Evolutionary conservation across 495 filamentous ascomycete genomes (phyloP), one percentile per base, ranked within the genome.

Genomic region (Penicillium ochrochloron): DNA sequence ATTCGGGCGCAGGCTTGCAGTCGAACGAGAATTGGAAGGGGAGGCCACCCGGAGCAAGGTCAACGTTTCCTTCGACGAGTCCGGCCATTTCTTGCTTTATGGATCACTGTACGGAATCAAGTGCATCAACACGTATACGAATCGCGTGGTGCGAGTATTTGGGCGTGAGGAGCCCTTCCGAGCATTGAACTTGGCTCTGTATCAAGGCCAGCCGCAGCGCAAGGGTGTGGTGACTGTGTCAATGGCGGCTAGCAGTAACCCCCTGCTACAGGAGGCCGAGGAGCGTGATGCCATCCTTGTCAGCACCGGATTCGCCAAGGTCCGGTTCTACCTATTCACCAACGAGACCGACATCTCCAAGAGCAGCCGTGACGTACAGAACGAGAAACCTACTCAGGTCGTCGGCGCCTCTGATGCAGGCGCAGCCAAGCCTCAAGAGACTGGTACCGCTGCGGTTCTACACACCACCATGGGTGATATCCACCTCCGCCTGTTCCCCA

Each of bases 311-410:
- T 88, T 89, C 27, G 91, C 88, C 65, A 99, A 97, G 75, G 86
- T 91, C 35, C 90, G 95, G 56, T 99, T 99, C 82, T 99, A 98
- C 83, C 92, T 97, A 84, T 99, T 97, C 78, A 97, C 91, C 59
- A 96, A 97, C 76, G 92, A 96, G 21, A 85, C 88, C 19, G 86
- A 93, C 5, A 85, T 96, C 62, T 89, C 88, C 62, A 96, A 95
- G 74, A 90, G 90, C 11, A 88, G 89, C 33, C 90, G 95, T 65
- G 95, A 99, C 72, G 81, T 98, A 25, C 93, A 97, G 67, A 99
- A 99, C 76, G 95, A 99, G 79, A 95, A 94, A 67, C 95, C 94
- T 6, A 83, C 78, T 2, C 69, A 80, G 35, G 31, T 70, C 2
- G 63, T 70, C 4, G 59, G 70, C 12, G 66, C 64, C 14, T 80